Percentiles rank a stretch among this genome's conserved stretches.
These are phyloP conservation scores for Mycosarcoma maydis DNA, from an alignment of 1,284 basidiomycete species.

Conservation along the genomic window DNA sequence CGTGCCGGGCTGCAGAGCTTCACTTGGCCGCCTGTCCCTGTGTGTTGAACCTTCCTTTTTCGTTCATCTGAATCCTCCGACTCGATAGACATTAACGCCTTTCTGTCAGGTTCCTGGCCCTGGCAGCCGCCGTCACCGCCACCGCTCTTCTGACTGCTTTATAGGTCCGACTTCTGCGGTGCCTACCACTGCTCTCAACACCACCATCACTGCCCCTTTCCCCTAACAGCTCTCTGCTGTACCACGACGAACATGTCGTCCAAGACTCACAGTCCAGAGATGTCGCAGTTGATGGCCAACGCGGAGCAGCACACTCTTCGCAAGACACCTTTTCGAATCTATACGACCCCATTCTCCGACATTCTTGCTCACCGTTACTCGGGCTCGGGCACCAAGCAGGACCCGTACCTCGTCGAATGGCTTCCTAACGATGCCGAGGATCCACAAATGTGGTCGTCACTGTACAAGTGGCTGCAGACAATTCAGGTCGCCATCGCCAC, in stretches of 20 bases:
- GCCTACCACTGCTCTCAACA: neutral
- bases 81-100: no score
- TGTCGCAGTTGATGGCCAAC: constrained; percentile 6
- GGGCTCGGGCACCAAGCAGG: constrained; percentile 67
- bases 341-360: constrained; percentile 65
- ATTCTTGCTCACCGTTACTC: constrained; percentile 67
- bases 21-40: no score
- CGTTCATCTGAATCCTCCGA: no score
- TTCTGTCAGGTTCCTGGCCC: no score
- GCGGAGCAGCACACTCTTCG: constrained; percentile 31
- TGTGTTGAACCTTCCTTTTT: no score
- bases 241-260: constrained; percentile 22
- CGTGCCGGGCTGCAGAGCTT: no score
- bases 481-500: constrained; percentile 59
- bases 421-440: constrained; percentile 52
- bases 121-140: no score
- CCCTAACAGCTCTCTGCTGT: neutral
- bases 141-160: no score
- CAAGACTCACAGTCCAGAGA: neutral
- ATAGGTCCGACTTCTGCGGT: no score
- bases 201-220: neutral
- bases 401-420: constrained; percentile 67
- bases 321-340: constrained; percentile 52
- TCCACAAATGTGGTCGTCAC: constrained; percentile 23
- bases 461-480: constrained; percentile 53